These are phyloP conservation scores for Blastobotrys serpentis DNA, from an alignment of 1,139 yeast genomes.

Conservation along the genomic window DNA sequence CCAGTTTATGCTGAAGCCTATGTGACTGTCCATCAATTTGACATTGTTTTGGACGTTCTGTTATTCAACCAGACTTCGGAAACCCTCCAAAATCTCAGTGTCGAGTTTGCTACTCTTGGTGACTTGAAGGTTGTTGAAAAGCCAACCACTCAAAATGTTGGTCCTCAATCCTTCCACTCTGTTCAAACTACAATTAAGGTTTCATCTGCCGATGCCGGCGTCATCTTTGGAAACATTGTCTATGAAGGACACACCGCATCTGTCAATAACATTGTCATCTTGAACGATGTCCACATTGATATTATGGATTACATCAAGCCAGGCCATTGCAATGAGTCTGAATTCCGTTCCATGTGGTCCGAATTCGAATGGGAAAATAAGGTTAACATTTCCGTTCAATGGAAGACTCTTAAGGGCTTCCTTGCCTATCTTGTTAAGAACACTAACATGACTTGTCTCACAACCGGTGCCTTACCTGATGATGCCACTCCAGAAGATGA, in stretches of 20 bases:
- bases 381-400: constrained; percentile 77
- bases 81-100: constrained; percentile 86
- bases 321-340: constrained; percentile 81
- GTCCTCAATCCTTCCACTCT: constrained; percentile 94
- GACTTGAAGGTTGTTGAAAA: constrained; percentile 93
- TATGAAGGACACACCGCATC: constrained; percentile 95
- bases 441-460: constrained; percentile 92
- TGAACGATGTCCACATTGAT: constrained; percentile 93
- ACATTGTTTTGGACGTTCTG: constrained; percentile 89
- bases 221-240: constrained; percentile 93
- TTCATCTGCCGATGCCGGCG: constrained; percentile 96
- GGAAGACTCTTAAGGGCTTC: constrained; percentile 71
- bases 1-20: constrained; percentile 98
- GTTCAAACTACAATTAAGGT: constrained; percentile 89
- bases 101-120: constrained; percentile 95
- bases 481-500: constrained; percentile 36
- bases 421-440: constrained; percentile 74
- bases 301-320: constrained; percentile 98
- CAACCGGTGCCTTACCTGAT: constrained; percentile 71
- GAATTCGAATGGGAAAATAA: constrained; percentile 99
- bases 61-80: constrained; percentile 91
- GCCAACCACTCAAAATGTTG: constrained; percentile 89
- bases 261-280: constrained; percentile 84
- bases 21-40: constrained; percentile 92
- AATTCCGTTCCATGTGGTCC: constrained; percentile 97